phyloP scores from a whole-genome alignment of 2,329 filamentous ascomycete species.

The Arthrobotrys conoides region DNA sequence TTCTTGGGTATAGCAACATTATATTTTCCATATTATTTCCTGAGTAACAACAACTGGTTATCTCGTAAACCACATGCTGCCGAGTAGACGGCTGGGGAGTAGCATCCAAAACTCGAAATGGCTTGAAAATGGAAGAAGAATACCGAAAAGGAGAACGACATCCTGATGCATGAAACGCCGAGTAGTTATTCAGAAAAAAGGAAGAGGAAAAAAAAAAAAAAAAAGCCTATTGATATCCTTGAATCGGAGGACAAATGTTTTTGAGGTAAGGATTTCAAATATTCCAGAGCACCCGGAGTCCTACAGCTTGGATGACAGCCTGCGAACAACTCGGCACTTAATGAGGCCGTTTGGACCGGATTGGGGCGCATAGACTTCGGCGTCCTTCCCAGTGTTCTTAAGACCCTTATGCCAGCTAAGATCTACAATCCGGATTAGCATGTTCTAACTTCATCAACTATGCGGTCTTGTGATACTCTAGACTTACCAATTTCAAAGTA shows the following conservation, averaged over 20 bases:
- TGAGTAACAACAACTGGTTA: too few relatives aligned
- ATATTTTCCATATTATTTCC: too few relatives aligned
- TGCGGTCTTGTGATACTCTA: background rate
- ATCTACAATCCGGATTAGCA: conserved; percentile 71
- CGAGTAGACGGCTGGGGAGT: too few relatives aligned
- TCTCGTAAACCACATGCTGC: too few relatives aligned
- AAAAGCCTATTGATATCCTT: background rate
- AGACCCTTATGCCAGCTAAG: conserved; percentile 95
- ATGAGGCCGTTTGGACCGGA: conserved; percentile 95
- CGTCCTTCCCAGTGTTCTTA: conserved; percentile 95
- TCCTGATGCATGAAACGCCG: conserved; percentile 9
- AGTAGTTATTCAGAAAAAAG: background rate
- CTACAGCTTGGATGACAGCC: conserved; percentile 68
- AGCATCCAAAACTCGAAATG: too few relatives aligned
- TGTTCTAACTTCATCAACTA: background rate
- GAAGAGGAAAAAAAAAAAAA: background rate
- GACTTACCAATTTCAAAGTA: conserved; percentile 93
- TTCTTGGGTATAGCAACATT: too few relatives aligned
- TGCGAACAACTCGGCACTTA: conserved; percentile 86
- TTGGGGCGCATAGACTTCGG: conserved; percentile 95
- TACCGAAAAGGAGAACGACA: background rate
- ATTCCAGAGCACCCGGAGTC: background rate
- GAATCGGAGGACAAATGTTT: background rate
- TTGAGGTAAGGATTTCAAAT: background rate
- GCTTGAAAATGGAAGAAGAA: background rate